phyloP scores from a whole-genome alignment of 2,329 filamentous ascomycete species.

The Fusarium mundagurra region DNA sequence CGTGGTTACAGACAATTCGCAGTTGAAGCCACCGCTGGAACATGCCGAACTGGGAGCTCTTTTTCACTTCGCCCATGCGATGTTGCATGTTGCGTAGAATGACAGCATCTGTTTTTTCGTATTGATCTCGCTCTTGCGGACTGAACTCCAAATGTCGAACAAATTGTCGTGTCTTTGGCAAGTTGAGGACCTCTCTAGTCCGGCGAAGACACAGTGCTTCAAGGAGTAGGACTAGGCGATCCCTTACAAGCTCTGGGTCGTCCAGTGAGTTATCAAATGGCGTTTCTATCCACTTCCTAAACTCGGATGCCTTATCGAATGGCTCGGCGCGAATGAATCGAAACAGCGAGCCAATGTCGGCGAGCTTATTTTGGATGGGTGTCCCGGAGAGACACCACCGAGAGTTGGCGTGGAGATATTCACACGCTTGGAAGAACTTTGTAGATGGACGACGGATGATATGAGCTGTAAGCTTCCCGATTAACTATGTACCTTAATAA shows the following conservation, averaged over 20 bases:
- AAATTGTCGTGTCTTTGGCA: background rate
- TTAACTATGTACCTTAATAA: rapidly evolving
- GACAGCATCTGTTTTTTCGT: background rate
- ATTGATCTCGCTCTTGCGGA: background rate
- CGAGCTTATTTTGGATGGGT: slow-evolving; percentile 63
- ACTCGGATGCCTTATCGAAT: background rate
- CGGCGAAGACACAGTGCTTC: background rate
- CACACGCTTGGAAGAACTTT: slow-evolving; percentile 54
- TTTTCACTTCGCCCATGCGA: background rate
- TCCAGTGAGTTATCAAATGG: background rate
- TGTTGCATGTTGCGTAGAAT: background rate
- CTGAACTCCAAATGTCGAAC: background rate
- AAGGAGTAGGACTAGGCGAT: background rate
- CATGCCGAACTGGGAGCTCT: slow-evolving; percentile 5
- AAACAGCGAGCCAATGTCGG: slow-evolving; percentile 52
- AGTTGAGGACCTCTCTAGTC: background rate
- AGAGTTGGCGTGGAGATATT: slow-evolving; percentile 52
- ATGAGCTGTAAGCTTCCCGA: slow-evolving; percentile 50
- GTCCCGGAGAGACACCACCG: slow-evolving; percentile 65
- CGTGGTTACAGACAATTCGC: slow-evolving; percentile 3
- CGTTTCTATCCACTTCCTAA: slow-evolving; percentile 5
- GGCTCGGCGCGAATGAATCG: slow-evolving; percentile 14
- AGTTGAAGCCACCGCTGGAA: slow-evolving; percentile 11
- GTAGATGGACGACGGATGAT: slow-evolving; percentile 56
- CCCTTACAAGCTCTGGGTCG: background rate